Evolutionary conservation across 2,329 filamentous ascomycete species (phyloP).

Genomic region (Ascochyta fabae): DNA sequence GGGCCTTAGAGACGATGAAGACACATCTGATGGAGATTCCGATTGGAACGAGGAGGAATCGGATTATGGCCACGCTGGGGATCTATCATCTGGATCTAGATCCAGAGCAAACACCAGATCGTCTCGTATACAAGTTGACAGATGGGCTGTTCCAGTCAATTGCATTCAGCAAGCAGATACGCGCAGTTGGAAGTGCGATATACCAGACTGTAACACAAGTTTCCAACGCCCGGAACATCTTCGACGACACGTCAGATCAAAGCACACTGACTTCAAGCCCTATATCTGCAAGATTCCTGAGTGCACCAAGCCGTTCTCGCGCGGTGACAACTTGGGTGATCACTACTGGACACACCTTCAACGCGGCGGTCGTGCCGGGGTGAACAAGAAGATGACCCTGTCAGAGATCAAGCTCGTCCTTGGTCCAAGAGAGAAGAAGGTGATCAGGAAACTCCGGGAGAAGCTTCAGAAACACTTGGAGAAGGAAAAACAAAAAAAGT

Average conservation of each 20-base stretch:
- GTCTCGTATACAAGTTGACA: slow-evolving; percentile 22
- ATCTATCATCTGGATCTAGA: neutral
- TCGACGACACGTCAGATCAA: slow-evolving; percentile 30
- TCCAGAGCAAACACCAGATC: neutral
- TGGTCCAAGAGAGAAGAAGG: slow-evolving; percentile 23
- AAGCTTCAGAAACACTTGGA: slow-evolving; percentile 17
- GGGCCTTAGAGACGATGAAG: neutral
- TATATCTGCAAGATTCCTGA: slow-evolving; percentile 22
- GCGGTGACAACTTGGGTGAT: slow-evolving; percentile 33
- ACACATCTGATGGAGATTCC: slow-evolving; percentile 1
- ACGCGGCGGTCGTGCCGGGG: slow-evolving; percentile 24
- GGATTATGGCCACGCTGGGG: neutral
- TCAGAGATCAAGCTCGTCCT: slow-evolving; percentile 25
- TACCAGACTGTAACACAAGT: slow-evolving; percentile 3
- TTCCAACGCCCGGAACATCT: slow-evolving; percentile 33
- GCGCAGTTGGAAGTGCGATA: slow-evolving; percentile 20
- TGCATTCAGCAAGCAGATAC: slow-evolving; percentile 4
- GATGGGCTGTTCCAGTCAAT: slow-evolving; percentile 14
- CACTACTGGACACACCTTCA: slow-evolving; percentile 37
- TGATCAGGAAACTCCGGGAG: slow-evolving; percentile 13
- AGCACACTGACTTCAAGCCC: slow-evolving; percentile 14
- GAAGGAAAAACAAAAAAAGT: slow-evolving; percentile 4
- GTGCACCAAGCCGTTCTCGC: slow-evolving; percentile 23
- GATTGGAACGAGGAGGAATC: slow-evolving; percentile 7
- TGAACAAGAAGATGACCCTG: slow-evolving; percentile 27